Evolutionary conservation across 208 protist species (phyloP), one percentile per base, ranked within the genome.

Genomic region (Wallacemonas sp.): DNA sequence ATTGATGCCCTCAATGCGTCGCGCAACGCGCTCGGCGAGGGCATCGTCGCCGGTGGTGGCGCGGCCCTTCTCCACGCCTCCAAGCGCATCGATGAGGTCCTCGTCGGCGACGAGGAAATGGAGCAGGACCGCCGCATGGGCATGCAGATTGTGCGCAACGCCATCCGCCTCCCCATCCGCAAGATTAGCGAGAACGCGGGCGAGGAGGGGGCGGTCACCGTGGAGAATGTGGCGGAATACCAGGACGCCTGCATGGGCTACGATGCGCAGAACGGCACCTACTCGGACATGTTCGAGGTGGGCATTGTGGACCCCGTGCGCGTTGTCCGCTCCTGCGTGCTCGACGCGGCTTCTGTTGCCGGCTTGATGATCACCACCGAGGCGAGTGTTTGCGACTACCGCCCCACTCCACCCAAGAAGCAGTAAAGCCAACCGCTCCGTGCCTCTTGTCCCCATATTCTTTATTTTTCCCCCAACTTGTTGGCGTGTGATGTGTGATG

Each of bases 271-370:
- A 98, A 96, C 44, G 82, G 82, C 68, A 69, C 92, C 39, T 99
- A 99, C 77, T 90, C 93, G 49, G 89, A 99, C 80, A 99, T 99
- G 98, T 94, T 99, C 73, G 75, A 98, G 57, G 86, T 88, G 10
- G 99, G 99, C 55, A 99, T 99, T 79, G 97, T 99, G 54, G 99
- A 99, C 86, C 99, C 99, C 54, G 95, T 98, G 20, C 99, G 99
- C 85, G 99, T 99, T 20, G 98, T 99, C 64, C 84, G 90, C 20
- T 99, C 97, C 8, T 98, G 98, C 44, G 87, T 99, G 2, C 73
- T 98, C 23, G 98, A 99, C 72, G 97, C 98, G 23, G 76, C 98
- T 3, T 98, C 91, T 20, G 97, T 99, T 2, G 96, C 98, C 4
- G 97, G 98, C 0, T 77, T 99, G 23, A 99, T 99, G 97, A 99